phyloP scores from a whole-genome alignment of 2,329 filamentous ascomycete genomes.

The Incumbomyces delicatus region DNA sequence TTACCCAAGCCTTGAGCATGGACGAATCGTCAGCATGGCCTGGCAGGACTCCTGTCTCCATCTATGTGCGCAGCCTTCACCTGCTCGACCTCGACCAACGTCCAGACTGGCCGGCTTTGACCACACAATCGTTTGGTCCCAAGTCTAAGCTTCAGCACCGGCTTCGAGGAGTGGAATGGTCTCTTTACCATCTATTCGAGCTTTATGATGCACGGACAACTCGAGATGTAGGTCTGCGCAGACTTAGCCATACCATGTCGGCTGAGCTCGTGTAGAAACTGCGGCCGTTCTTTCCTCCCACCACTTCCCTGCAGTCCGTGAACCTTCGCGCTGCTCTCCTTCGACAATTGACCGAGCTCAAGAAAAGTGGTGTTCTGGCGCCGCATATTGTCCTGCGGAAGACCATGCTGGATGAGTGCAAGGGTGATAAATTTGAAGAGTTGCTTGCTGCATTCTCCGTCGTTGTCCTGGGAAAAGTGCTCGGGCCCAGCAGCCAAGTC shows the following conservation, averaged over 20 bases:
- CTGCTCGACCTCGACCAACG: slow-evolving; percentile 69
- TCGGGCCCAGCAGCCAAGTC: slow-evolving; percentile 22
- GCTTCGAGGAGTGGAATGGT: slow-evolving; percentile 78
- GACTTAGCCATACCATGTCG: slow-evolving; percentile 8
- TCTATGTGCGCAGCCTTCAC: slow-evolving; percentile 75
- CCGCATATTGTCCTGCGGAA: slow-evolving; percentile 74
- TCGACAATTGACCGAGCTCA: slow-evolving; percentile 69
- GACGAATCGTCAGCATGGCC: slow-evolving; percentile 22
- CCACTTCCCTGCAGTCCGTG: slow-evolving; percentile 80
- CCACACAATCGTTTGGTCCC: slow-evolving; percentile 56
- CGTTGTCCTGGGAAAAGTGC: slow-evolving; percentile 60
- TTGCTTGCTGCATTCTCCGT: slow-evolving; percentile 75
- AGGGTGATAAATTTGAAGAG: slow-evolving; percentile 81
- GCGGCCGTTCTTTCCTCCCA: slow-evolving; percentile 78
- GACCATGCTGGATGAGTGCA: slow-evolving; percentile 95
- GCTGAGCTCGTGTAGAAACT: slow-evolving; percentile 54
- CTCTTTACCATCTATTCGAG: slow-evolving; percentile 74
- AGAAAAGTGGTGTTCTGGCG: slow-evolving; percentile 76
- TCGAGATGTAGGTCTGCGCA: slow-evolving; percentile 46
- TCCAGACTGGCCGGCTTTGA: slow-evolving; percentile 72
- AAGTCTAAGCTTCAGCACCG: slow-evolving; percentile 63
- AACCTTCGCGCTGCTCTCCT: slow-evolving; percentile 80
- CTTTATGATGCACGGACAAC: slow-evolving; percentile 73
- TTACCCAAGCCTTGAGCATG: background rate
- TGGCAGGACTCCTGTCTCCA: slow-evolving; percentile 44